Evolutionary conservation across 768 basidiomycete genomes (phyloP), one percentile per base, ranked within the genome.

Genomic region (Lentinula guzmanii): DNA sequence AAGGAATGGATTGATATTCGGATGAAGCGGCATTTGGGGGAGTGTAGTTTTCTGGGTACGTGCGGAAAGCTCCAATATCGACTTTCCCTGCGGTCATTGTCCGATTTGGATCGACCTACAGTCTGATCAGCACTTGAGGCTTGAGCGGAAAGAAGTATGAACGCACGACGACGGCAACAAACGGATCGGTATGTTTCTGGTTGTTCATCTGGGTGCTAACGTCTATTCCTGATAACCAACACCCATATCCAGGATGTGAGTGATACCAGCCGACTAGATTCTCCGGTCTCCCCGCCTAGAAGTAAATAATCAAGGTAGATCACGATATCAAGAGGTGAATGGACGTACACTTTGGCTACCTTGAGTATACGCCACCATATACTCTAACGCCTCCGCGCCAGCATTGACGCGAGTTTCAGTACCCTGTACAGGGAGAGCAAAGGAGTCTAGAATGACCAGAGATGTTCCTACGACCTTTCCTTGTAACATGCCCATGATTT

Each of bases 401-500:
- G 97, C 96, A 70, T 97, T 98, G 50, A 99, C 96, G 57, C 96
- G 88, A 48, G 97, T 98, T 74, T 98, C 97, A 0, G 97, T 99
- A 13, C 97, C 97, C 72, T 97, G 93, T 2, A 98, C 96, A 1
- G 97, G 97, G 3, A 99, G 79, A 4, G 97, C 95, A 65, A 98
- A 98, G 10, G 93, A 94, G 74, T 99, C 97, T 85, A 97, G 89
- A 70, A 99, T 87, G 13, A 91, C 87, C 41, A 91, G 76, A 1
- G 88, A 79, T 64, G 86, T 87, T 2, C 85, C 89, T 8, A 91
- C 76, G 41, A 97, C 89, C 75, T 97, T 96, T 61, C 95, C 95
- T 74, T 97, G 95, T 95, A 99, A 97, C 35, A 98, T 83, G 9
- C 96, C 96, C 96, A 99, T 99, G 70, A 99, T 97, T 76, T 99